These are phyloP conservation scores for Castanospermum australe DNA, from an alignment of 306 rosid genomes.

Conservation along the genomic window DNA sequence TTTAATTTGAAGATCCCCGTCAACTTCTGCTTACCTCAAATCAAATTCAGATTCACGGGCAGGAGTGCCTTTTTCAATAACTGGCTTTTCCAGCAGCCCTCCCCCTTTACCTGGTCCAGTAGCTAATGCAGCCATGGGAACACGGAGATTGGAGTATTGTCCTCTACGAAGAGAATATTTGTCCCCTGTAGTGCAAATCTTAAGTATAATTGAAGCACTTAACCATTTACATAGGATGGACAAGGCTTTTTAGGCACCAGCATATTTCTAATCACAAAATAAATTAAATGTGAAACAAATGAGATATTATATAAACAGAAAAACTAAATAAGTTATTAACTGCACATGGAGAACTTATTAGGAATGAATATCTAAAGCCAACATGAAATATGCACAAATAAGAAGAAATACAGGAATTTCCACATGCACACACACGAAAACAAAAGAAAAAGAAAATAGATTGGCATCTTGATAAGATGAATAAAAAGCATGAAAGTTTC, in stretches of 20 bases:
- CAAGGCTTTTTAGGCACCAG: not conserved
- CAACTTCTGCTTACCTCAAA: conserved; percentile 46
- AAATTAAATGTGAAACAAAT: not conserved
- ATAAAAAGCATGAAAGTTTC: not conserved
- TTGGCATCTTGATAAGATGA: no score
- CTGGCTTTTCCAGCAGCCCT: conserved; percentile 60
- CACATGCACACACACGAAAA: not conserved
- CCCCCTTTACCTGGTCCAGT: conserved; percentile 63
- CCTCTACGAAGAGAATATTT: conserved; percentile 55
- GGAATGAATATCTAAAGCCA: not conserved
- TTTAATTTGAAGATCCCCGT: not conserved
- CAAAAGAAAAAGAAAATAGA: not conserved
- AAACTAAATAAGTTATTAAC: not conserved
- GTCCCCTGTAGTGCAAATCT: conserved; percentile 53
- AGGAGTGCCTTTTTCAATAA: conserved; percentile 57
- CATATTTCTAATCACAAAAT: not conserved
- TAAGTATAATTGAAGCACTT: conserved; percentile 11
- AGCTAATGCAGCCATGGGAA: conserved; percentile 47
- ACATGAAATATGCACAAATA: not conserved
- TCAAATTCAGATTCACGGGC: conserved; percentile 74
- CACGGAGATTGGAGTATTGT: conserved; percentile 44
- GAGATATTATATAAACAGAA: not conserved
- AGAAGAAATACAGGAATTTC: not conserved
- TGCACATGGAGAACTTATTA: not conserved
- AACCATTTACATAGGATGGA: not conserved